Percentiles rank a stretch among this genome's conserved stretches.
phyloP scores from a whole-genome alignment of 345 rosid species.

The Eucalyptus marginata region DNA sequence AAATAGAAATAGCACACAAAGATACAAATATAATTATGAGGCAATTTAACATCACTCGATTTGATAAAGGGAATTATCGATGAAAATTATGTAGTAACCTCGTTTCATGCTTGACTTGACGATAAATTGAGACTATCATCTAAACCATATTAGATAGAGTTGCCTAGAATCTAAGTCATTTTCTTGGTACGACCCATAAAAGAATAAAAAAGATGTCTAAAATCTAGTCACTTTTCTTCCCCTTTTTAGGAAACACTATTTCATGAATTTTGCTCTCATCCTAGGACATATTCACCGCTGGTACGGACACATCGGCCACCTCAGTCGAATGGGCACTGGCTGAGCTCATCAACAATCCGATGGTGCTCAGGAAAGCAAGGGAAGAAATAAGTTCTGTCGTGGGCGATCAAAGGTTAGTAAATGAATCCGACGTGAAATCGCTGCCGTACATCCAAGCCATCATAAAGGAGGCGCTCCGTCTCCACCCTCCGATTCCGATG shows the following conservation, averaged over 20 bases:
- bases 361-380: constrained; percentile 13
- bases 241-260: background rate
- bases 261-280: background rate
- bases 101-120: background rate
- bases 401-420: constrained; percentile 11
- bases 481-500: constrained; percentile 42
- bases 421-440: constrained; percentile 17
- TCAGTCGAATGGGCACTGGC: constrained; percentile 30
- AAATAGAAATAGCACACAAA: background rate
- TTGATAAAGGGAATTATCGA: background rate
- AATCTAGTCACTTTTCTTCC: background rate
- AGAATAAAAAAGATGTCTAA: background rate
- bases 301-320: constrained; percentile 27
- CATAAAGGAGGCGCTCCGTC: constrained; percentile 27
- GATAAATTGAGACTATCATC: background rate
- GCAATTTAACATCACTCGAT: background rate
- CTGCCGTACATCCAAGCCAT: constrained; percentile 29
- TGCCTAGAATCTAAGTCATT: background rate
- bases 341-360: constrained; percentile 29
- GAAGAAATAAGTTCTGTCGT: constrained; percentile 18
- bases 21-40: background rate
- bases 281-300: constrained; percentile 36
- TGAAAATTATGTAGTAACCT: no score
- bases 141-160: background rate
- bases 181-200: background rate